Evolutionary conservation across 768 basidiomycete genomes (phyloP).

Genomic region (Lactifluus echinatus): DNA sequence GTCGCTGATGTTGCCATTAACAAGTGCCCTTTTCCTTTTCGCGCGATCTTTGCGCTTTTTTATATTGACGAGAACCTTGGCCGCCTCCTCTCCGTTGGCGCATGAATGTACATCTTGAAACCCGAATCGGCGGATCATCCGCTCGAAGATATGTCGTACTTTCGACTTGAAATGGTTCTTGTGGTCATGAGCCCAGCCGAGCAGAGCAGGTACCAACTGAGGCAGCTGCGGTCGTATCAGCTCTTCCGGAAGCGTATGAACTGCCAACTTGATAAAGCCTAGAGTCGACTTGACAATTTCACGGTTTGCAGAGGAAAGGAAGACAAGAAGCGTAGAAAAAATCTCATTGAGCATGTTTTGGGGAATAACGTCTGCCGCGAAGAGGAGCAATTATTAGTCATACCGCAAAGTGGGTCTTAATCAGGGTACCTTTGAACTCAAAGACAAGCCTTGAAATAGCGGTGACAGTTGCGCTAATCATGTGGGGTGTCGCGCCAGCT

Average conservation of each 20-base stretch:
- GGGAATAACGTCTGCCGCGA: constrained; percentile 52
- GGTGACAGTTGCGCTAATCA: constrained; percentile 96
- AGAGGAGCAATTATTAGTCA: background rate
- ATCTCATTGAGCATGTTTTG: constrained; percentile 73
- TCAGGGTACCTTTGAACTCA: constrained; percentile 76
- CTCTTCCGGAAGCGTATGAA: constrained; percentile 71
- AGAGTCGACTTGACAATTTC: constrained; percentile 97
- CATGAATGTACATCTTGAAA: constrained; percentile 76
- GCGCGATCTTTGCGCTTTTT: constrained; percentile 92
- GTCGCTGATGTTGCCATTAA: constrained; percentile 47
- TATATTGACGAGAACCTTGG: constrained; percentile 88
- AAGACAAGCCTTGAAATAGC: constrained; percentile 90
- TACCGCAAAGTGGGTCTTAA: background rate
- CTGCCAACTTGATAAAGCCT: constrained; percentile 88
- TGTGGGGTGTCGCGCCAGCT: constrained; percentile 89
- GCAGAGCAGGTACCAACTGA: constrained; percentile 71
- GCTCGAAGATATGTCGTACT: constrained; percentile 94
- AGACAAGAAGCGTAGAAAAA: constrained; percentile 77
- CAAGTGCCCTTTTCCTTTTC: constrained; percentile 71
- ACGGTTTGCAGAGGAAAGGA: constrained; percentile 88
- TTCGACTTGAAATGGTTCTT: constrained; percentile 98
- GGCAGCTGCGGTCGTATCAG: constrained; percentile 71
- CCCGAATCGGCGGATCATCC: constrained; percentile 84
- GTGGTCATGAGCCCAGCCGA: constrained; percentile 94
- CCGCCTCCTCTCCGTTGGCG: constrained; percentile 68